Conservation (phyloP, 2,329 filamentous ascomycete genomes). For the Fusarium sp. region DNA sequence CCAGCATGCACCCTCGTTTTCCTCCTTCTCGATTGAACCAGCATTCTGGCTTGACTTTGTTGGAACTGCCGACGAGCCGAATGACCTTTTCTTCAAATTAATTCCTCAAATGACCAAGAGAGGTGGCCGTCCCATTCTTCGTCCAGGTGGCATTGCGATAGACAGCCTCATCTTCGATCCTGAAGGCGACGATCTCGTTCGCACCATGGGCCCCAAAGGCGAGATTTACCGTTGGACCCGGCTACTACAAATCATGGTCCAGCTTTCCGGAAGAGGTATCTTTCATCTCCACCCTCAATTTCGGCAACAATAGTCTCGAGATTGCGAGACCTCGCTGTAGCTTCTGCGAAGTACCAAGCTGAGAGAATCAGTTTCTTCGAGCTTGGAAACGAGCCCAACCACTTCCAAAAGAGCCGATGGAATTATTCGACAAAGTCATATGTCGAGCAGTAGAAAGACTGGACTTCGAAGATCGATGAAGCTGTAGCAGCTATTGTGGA, state of each 20-base stretch:
- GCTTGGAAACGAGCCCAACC: conserved; percentile 39
- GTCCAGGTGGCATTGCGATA: conserved; percentile 41
- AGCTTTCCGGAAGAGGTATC: conserved; percentile 34
- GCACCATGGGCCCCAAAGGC: conserved; percentile 34
- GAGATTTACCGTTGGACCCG: conserved; percentile 18
- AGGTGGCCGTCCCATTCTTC: conserved; percentile 29
- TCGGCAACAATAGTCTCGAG: conserved; percentile 37
- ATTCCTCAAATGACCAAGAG: conserved; percentile 29
- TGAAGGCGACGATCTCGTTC: conserved; percentile 23
- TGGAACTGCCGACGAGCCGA: conserved; percentile 30
- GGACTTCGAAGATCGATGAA: conserved; percentile 15
- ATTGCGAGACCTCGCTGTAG: conserved; percentile 37
- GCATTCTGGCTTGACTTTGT: conserved; percentile 43
- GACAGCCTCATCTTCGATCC: conserved; percentile 41
- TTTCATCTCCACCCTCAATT: conserved; percentile 41
- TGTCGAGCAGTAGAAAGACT: conserved; percentile 26
- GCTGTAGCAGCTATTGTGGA: background rate
- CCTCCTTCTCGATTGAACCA: conserved; percentile 39
- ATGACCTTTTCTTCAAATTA: conserved; percentile 30
- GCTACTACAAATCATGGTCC: conserved; percentile 18
- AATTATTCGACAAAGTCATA: conserved; percentile 26
- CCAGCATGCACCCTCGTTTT: conserved; percentile 29
- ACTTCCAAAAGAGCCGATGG: conserved; percentile 29
- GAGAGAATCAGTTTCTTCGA: conserved; percentile 37
- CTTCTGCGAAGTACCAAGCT: conserved; percentile 23